These are phyloP conservation scores for Mikania micrantha DNA, from an alignment of 129 eudicot species.

Conservation along the genomic window DNA sequence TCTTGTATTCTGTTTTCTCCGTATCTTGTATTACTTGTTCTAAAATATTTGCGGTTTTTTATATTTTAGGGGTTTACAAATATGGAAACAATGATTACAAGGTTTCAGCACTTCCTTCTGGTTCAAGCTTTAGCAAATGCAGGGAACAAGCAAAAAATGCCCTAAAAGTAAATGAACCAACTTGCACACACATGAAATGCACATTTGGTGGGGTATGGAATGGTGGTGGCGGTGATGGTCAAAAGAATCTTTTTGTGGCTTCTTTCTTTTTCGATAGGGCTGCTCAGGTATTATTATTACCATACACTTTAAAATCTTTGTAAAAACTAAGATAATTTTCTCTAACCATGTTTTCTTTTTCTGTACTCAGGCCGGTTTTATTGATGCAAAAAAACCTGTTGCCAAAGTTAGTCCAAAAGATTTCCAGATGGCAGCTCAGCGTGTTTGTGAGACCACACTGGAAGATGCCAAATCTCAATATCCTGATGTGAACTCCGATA, in stretches of 20 bases:
- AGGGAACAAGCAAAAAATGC: conserved; percentile 58
- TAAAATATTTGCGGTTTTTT: neutral
- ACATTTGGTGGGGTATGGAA: conserved; percentile 99
- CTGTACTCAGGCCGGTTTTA: conserved; percentile 67
- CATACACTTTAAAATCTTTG: neutral
- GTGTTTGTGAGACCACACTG: conserved; percentile 58
- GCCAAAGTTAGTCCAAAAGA: conserved; percentile 73
- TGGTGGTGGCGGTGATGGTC: conserved; percentile 99
- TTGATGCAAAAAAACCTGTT: conserved; percentile 46
- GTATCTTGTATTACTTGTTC: neutral
- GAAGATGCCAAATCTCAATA: conserved; percentile 57
- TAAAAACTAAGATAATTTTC: neutral
- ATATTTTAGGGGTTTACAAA: conserved; percentile 46
- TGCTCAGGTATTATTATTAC: conserved; percentile 62
- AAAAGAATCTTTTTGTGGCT: conserved; percentile 89
- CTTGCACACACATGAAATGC: conserved; percentile 95
- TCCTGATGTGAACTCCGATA: conserved; percentile 43
- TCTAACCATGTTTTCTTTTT: neutral
- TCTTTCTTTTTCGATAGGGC: conserved; percentile 97
- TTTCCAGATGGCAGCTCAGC: conserved; percentile 71
- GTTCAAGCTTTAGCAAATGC: conserved; percentile 61
- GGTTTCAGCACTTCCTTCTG: conserved; percentile 61
- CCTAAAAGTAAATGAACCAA: conserved; percentile 64
- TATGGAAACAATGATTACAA: conserved; percentile 56
- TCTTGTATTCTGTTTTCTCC: neutral